phyloP scores from a whole-genome alignment of 179 eudicot species.

The Silene vulgaris region DNA sequence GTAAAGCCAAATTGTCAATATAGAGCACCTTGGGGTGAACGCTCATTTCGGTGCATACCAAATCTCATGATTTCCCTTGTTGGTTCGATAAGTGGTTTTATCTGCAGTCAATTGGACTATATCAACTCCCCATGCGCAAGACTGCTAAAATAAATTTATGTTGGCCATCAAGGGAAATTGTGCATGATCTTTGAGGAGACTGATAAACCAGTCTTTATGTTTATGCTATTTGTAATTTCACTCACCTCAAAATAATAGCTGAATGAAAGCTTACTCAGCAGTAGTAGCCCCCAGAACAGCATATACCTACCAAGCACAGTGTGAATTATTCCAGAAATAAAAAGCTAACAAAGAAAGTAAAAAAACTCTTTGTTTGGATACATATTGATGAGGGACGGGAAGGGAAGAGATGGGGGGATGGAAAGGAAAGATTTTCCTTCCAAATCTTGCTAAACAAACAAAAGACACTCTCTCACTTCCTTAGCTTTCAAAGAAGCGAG shows the following conservation, averaged over 20 bases:
- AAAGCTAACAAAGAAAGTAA: constrained; percentile 6
- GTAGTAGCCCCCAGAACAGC: constrained; percentile 76
- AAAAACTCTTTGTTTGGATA: not conserved
- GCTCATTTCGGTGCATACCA: constrained; percentile 62
- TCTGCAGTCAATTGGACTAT: constrained; percentile 42
- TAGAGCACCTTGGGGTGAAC: constrained; percentile 72
- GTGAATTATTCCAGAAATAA: constrained; percentile 1
- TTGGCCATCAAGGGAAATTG: not conserved
- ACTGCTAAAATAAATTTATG: not conserved
- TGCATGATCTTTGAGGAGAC: not conserved
- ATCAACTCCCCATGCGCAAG: not conserved
- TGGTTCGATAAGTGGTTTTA: constrained; percentile 87
- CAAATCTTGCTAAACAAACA: too few species aligned
- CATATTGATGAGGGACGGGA: too few species aligned
- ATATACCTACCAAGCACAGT: constrained; percentile 56
- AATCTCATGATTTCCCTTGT: constrained; percentile 77
- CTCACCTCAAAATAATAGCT: constrained; percentile 93
- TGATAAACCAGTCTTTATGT: not conserved
- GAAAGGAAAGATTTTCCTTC: too few species aligned
- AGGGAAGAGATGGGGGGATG: too few species aligned
- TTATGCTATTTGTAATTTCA: not conserved
- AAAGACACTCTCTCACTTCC: too few species aligned
- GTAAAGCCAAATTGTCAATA: constrained; percentile 3
- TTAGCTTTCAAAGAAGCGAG: too few species aligned
- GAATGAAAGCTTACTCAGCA: constrained; percentile 81